phyloP scores from a whole-genome alignment of 805 yeast species.

The Vanderwaltozyma tropicalis region DNA sequence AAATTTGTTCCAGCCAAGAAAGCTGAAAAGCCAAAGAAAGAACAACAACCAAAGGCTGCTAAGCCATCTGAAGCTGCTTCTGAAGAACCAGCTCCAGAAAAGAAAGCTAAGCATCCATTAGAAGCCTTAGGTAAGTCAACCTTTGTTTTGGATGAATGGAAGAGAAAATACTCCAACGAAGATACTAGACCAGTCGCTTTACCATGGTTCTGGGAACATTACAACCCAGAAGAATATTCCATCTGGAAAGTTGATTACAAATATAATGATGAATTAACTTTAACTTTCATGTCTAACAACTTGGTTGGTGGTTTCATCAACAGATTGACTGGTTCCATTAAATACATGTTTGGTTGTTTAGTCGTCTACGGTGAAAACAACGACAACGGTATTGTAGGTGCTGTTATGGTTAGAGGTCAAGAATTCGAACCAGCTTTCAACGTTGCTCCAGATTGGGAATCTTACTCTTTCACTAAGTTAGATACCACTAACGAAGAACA shows the following conservation, averaged over 20 bases:
- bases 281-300: slow-evolving; percentile 97
- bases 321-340: slow-evolving; percentile 86
- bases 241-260: slow-evolving; percentile 91
- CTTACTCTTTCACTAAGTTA: slow-evolving; percentile 73
- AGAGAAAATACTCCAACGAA: slow-evolving; percentile 92
- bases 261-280: slow-evolving; percentile 94
- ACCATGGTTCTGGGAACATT: slow-evolving; percentile 98
- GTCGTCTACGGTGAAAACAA: slow-evolving; percentile 98
- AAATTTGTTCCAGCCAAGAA: slow-evolving; percentile 41
- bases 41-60: slow-evolving; percentile 29
- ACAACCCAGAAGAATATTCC: slow-evolving; percentile 88
- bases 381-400: slow-evolving; percentile 95
- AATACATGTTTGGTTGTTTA: slow-evolving; percentile 85
- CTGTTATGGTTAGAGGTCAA: slow-evolving; percentile 91
- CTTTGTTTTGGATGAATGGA: slow-evolving; percentile 80
- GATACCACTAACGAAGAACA: slow-evolving; percentile 71
- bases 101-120: slow-evolving; percentile 88
- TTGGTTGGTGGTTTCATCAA: slow-evolving; percentile 95
- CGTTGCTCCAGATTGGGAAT: slow-evolving; percentile 99
- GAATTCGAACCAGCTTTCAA: slow-evolving; percentile 84
- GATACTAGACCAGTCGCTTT: slow-evolving; percentile 89
- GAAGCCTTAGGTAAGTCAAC: slow-evolving; percentile 67
- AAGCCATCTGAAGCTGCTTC: slow-evolving; percentile 41
- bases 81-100: slow-evolving; percentile 56
- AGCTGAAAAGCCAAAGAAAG: slow-evolving; percentile 31